A percentile compares a stretch with the other conserved stretches of the same genome.
phyloP scores from a whole-genome alignment of 345 rosid genomes.

The Arabidopsis arenosa region DNA sequence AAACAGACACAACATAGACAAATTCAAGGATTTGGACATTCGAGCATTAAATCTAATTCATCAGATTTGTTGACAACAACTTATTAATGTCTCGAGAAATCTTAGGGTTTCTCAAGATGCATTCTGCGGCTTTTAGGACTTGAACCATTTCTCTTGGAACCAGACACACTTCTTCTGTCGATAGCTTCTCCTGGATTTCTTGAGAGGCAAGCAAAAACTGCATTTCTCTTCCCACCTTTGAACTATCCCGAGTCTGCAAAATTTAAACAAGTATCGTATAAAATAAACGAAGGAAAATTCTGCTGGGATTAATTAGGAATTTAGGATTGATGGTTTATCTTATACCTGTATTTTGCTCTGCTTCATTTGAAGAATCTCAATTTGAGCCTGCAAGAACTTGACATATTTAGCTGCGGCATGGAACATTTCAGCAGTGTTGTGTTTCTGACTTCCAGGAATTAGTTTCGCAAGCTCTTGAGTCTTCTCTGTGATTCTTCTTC shows the following conservation, averaged over 20 bases:
- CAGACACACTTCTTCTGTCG: slow-evolving; percentile 50
- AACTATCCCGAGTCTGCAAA: slow-evolving; percentile 4
- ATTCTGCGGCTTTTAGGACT: slow-evolving; percentile 25
- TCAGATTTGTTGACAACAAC: slow-evolving; percentile 8
- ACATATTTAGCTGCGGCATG: slow-evolving; percentile 78
- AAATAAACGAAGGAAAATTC: neutral
- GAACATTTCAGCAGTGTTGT: slow-evolving; percentile 92
- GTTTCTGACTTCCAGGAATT: slow-evolving; percentile 77
- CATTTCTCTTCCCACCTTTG: slow-evolving; percentile 29
- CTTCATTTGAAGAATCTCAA: slow-evolving; percentile 51
- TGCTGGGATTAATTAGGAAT: neutral
- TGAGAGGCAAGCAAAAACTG: slow-evolving; percentile 46
- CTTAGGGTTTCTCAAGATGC: slow-evolving; percentile 31
- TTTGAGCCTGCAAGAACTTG: slow-evolving; percentile 76
- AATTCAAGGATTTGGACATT: slow-evolving; percentile 8
- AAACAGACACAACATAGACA: slow-evolving; percentile 1
- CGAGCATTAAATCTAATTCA: slow-evolving; percentile 12
- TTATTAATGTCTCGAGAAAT: slow-evolving; percentile 33
- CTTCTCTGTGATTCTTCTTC: slow-evolving; percentile 76
- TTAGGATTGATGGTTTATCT: neutral
- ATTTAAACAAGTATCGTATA: neutral
- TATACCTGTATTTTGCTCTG: slow-evolving; percentile 33
- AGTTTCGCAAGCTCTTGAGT: slow-evolving; percentile 80
- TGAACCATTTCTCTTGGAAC: slow-evolving; percentile 47
- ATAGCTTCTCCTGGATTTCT: slow-evolving; percentile 53